These are phyloP conservation scores for Yamagishiella unicocca DNA, from an alignment of 139 green algal genomes.

Conservation along the genomic window DNA sequence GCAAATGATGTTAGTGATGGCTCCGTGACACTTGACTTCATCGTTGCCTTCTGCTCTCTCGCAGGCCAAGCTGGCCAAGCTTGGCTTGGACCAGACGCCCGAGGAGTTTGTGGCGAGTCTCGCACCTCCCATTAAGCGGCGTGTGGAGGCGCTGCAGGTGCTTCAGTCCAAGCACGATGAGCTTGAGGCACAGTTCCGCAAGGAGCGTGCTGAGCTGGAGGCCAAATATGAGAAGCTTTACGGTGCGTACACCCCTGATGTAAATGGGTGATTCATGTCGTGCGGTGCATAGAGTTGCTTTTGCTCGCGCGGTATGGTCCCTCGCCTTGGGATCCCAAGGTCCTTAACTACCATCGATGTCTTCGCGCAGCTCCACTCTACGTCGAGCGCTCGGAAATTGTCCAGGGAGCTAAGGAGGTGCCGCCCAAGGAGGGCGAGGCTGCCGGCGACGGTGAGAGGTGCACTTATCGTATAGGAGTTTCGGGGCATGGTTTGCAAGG, in stretches of 20 bases:
- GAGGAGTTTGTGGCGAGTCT: slow-evolving; percentile 70
- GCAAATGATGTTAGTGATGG: background rate
- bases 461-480: background rate
- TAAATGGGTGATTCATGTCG: too few species aligned
- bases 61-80: slow-evolving; percentile 54
- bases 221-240: slow-evolving; percentile 86
- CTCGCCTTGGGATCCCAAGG: too few species aligned
- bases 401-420: slow-evolving; percentile 75
- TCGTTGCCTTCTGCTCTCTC: background rate
- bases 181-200: slow-evolving; percentile 76
- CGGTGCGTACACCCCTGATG: too few species aligned
- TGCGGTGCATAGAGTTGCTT: too few species aligned
- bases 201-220: slow-evolving; percentile 80
- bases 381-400: slow-evolving; percentile 74
- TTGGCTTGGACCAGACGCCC: slow-evolving; percentile 58
- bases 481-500: too few species aligned
- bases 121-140: slow-evolving; percentile 59
- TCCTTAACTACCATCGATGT: background rate
- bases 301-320: too few species aligned
- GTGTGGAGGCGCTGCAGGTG: slow-evolving; percentile 64
- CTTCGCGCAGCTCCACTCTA: slow-evolving; percentile 81
- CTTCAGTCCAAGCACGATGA: slow-evolving; percentile 83
- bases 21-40: background rate
- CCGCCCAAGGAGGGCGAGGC: slow-evolving; percentile 62
- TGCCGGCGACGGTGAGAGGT: slow-evolving; percentile 16